Evolutionary conservation across 225 moss, liverwort and hornwort genomes (phyloP).

Genomic region (Pleurozium schreberi): DNA sequence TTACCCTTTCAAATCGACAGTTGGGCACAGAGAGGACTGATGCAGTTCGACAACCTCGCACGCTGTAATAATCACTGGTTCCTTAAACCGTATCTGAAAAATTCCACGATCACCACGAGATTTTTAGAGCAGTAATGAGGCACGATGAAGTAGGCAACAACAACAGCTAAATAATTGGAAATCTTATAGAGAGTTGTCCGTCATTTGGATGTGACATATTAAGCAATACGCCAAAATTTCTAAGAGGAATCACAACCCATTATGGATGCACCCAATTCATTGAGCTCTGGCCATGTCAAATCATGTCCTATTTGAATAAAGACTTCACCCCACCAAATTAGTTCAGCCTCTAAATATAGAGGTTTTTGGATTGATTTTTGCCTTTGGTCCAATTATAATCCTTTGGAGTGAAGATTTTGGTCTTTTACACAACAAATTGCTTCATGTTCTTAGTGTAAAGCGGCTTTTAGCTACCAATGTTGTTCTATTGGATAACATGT

Average conservation of each 20-base stretch:
- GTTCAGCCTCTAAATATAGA: accelerated
- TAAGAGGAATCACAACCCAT: not conserved
- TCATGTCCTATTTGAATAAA: too few relatives aligned
- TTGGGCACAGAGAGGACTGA: slow-evolving; percentile 45
- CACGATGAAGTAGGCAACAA: not conserved
- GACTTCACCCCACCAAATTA: too few relatives aligned
- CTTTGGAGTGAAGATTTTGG: not conserved
- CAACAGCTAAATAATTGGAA: not conserved
- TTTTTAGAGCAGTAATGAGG: not conserved
- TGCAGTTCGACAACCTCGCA: slow-evolving; percentile 81
- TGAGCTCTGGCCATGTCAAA: accelerated
- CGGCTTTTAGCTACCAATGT: accelerated
- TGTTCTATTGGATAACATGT: not conserved
- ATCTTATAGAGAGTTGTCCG: not conserved
- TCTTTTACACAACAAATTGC: not conserved
- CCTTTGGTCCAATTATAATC: not conserved
- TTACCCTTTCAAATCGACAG: slow-evolving; percentile 65
- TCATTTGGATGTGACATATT: not conserved
- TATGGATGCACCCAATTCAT: not conserved
- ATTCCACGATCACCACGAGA: not conserved
- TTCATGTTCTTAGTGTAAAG: accelerated
- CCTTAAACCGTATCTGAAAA: slow-evolving; percentile 82
- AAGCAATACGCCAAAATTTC: not conserved
- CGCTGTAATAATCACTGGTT: slow-evolving; percentile 88
- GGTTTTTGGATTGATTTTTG: accelerated